phyloP scores from a whole-genome alignment of 1,284 basidiomycete species.

The Ustilago bromivora region DNA sequence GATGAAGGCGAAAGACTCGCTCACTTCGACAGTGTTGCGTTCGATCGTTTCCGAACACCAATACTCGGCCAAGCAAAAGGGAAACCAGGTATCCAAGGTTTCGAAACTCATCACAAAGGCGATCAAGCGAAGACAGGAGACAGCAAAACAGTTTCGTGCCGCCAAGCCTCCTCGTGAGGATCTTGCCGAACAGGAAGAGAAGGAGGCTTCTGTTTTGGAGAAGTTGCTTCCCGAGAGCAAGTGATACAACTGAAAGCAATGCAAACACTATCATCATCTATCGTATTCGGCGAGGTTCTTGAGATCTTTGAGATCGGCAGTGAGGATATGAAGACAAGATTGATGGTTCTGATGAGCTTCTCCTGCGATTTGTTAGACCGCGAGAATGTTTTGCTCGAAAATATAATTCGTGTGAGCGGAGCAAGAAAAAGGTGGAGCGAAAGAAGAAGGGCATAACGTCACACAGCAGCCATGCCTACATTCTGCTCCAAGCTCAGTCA shows the following conservation, averaged over 20 bases:
- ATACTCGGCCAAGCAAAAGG: slow-evolving; percentile 54
- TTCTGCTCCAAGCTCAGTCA: not conserved
- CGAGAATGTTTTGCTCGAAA: not conserved
- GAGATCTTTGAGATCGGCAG: not conserved
- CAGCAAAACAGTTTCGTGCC: slow-evolving; percentile 52
- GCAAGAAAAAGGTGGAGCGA: slow-evolving; percentile 9
- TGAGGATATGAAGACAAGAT: not conserved
- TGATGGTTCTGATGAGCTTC: not conserved
- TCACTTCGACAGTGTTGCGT: slow-evolving; percentile 54
- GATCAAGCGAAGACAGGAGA: slow-evolving; percentile 49
- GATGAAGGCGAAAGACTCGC: slow-evolving; percentile 58
- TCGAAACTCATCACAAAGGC: slow-evolving; percentile 56
- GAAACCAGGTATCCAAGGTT: slow-evolving; percentile 43
- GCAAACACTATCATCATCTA: not conserved
- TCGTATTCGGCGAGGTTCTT: not conserved
- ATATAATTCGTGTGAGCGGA: not conserved
- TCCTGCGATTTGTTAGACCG: not conserved
- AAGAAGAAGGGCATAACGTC: slow-evolving; percentile 20
- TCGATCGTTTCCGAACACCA: slow-evolving; percentile 59
- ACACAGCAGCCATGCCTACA: slow-evolving; percentile 17
- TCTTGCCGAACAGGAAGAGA: slow-evolving; percentile 59
- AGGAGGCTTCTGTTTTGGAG: slow-evolving; percentile 48
- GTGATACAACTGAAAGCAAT: slow-evolving; percentile 6
- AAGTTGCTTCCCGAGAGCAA: slow-evolving; percentile 47
- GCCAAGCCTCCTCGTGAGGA: slow-evolving; percentile 58